phyloP scores from a whole-genome alignment of 225 moss, liverwort and hornwort genomes.

The Rhytidiadelphus loreus region DNA sequence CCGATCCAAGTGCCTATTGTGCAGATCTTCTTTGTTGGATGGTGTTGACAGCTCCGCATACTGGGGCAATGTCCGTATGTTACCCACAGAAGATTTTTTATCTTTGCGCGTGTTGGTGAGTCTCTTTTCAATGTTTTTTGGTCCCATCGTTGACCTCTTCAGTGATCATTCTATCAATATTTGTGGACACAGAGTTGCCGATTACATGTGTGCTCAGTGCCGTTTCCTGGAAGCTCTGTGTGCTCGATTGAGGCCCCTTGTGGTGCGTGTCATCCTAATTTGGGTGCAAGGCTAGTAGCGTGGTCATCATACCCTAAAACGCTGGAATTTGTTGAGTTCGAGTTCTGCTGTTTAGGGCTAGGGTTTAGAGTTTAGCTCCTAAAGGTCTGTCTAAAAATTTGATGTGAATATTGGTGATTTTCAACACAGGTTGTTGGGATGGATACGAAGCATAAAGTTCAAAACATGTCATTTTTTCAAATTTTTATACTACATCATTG shows the following conservation, averaged over 20 bases:
- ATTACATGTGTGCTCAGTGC: background rate
- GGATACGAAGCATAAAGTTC: background rate
- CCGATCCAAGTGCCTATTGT: background rate
- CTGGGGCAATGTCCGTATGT: constrained; percentile 3
- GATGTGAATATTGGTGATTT: background rate
- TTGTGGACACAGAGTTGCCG: background rate
- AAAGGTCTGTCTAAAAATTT: background rate
- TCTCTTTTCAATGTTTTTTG: background rate
- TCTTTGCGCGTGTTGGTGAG: constrained; percentile 23
- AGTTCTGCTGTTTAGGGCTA: background rate
- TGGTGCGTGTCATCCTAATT: background rate
- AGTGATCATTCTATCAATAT: background rate
- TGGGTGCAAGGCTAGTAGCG: background rate
- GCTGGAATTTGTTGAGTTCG: background rate
- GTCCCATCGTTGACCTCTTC: background rate
- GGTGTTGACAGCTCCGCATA: background rate
- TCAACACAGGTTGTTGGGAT: background rate
- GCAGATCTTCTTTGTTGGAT: constrained; percentile 6
- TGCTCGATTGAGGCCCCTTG: background rate
- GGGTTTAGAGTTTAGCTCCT: background rate
- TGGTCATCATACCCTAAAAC: background rate
- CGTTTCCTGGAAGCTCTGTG: background rate
- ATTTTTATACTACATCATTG: background rate
- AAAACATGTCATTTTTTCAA: background rate
- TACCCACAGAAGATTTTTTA: constrained; percentile 8